Percentiles rank a stretch among this genome's conserved stretches.
Evolutionary conservation across 331 rosid species (phyloP).

Genomic region (Malus hybrid): DNA sequence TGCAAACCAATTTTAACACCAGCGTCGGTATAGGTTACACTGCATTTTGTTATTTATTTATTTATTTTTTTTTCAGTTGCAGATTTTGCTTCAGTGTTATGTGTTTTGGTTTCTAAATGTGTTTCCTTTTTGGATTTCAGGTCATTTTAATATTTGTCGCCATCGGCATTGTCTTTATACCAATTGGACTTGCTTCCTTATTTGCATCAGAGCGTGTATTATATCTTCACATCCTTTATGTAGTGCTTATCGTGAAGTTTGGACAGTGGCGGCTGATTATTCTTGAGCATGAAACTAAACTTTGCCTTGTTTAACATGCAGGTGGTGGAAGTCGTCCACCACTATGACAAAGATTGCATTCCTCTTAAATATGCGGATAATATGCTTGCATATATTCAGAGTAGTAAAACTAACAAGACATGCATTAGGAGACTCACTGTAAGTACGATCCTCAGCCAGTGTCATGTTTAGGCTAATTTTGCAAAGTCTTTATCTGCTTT

Average conservation of each 20-base stretch:
- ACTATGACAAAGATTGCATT: constrained; percentile 60
- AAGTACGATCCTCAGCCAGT: constrained; percentile 22
- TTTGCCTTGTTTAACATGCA: constrained; percentile 18
- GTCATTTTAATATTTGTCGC: constrained; percentile 47
- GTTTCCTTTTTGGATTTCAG: constrained; percentile 22
- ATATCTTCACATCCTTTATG: constrained; percentile 1
- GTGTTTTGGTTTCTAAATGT: background rate
- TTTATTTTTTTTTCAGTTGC: background rate
- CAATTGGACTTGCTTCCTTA: constrained; percentile 67
- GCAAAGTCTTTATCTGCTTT: background rate
- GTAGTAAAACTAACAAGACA: constrained; percentile 42
- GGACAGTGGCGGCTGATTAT: background rate
- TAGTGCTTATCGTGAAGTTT: constrained; percentile 1
- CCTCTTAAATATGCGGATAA: constrained; percentile 18
- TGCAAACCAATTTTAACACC: constrained; percentile 89
- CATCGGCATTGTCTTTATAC: constrained; percentile 62
- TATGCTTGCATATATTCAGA: constrained; percentile 43
- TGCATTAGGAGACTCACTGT: constrained; percentile 59
- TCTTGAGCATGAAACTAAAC: background rate
- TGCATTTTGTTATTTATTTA: background rate
- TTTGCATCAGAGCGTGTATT: constrained; percentile 67
- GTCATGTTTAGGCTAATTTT: background rate
- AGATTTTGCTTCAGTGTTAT: background rate
- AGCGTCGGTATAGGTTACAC: constrained; percentile 46
- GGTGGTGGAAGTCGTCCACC: constrained; percentile 57